A percentile compares a stretch with the other conserved stretches of the same genome.
Conservation (phyloP, 2,329 filamentous ascomycete species). For the Cryphonectria radicalis region DNA sequence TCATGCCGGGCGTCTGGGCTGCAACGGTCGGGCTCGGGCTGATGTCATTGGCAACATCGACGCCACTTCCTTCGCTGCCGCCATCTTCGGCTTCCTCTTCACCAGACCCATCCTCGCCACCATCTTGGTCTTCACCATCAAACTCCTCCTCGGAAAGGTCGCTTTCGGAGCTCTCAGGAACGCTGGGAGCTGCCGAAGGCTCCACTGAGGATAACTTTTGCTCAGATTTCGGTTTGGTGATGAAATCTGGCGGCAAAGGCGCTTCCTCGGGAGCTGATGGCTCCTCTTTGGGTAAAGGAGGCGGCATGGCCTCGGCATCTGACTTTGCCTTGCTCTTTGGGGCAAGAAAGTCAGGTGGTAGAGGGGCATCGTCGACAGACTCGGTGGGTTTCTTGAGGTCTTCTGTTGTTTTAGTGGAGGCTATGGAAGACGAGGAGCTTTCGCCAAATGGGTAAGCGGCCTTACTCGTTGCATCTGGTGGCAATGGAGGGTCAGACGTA, state of each 20-base stretch:
- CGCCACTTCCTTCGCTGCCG: constrained; percentile 60
- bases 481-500: constrained; percentile 48
- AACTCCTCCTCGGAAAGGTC: constrained; percentile 36
- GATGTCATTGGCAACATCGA: constrained; percentile 68
- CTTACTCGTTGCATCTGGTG: constrained; percentile 61
- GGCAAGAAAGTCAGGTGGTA: constrained; percentile 41
- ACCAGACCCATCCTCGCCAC: constrained; percentile 44
- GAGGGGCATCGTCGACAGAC: constrained; percentile 34
- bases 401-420: constrained; percentile 44
- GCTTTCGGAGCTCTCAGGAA: constrained; percentile 44
- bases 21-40: constrained; percentile 54
- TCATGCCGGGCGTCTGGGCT: constrained; percentile 54
- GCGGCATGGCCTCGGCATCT: constrained; percentile 2
- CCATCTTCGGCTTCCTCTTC: constrained; percentile 53
- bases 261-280: constrained; percentile 31
- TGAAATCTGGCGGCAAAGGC: constrained; percentile 36
- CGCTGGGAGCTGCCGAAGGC: constrained; percentile 38
- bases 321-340: constrained; percentile 37
- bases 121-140: constrained; percentile 37
- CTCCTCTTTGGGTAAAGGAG: constrained; percentile 18
- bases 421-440: constrained; percentile 56
- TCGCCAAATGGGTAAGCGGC: constrained; percentile 52
- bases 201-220: constrained; percentile 34
- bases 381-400: constrained; percentile 32
- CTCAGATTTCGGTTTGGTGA: constrained; percentile 24